phyloP scores from a whole-genome alignment of 805 yeast genomes.

The Candida qinlingensis region DNA sequence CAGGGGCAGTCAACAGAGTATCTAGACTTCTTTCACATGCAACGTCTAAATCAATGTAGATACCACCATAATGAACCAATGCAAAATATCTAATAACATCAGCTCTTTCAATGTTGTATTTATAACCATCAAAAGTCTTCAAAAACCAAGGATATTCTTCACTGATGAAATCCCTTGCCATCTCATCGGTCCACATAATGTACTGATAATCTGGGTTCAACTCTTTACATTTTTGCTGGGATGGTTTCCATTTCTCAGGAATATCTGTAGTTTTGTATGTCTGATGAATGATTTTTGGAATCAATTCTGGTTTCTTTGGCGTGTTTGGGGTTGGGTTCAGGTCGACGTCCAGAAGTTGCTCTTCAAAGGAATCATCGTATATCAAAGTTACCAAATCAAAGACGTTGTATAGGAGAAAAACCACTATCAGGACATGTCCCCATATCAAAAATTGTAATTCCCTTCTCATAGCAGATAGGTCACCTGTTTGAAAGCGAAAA shows the following conservation, averaged over 20 bases:
- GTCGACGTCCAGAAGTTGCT: slow-evolving; percentile 59
- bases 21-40: slow-evolving; percentile 78
- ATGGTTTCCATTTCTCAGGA: slow-evolving; percentile 77
- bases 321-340: slow-evolving; percentile 46
- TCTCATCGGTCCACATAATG: slow-evolving; percentile 85
- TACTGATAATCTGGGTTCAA: slow-evolving; percentile 86
- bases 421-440: slow-evolving; percentile 44
- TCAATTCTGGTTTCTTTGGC: slow-evolving; percentile 45
- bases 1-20: slow-evolving; percentile 75
- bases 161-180: slow-evolving; percentile 70
- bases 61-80: slow-evolving; percentile 78
- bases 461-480: slow-evolving; percentile 43
- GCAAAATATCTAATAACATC: slow-evolving; percentile 89
- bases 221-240: slow-evolving; percentile 71
- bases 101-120: slow-evolving; percentile 81
- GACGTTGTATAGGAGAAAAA: slow-evolving; percentile 48
- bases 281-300: slow-evolving; percentile 91
- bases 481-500: no score
- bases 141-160: slow-evolving; percentile 86
- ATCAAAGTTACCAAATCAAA: slow-evolving; percentile 69
- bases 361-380: slow-evolving; percentile 64
- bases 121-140: slow-evolving; percentile 68
- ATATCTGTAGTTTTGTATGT: slow-evolving; percentile 77
- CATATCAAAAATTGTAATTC: slow-evolving; percentile 58
- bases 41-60: slow-evolving; percentile 86